phyloP scores from a whole-genome alignment of 208 protist species.

The Acanthamoeba castellanii region DNA sequence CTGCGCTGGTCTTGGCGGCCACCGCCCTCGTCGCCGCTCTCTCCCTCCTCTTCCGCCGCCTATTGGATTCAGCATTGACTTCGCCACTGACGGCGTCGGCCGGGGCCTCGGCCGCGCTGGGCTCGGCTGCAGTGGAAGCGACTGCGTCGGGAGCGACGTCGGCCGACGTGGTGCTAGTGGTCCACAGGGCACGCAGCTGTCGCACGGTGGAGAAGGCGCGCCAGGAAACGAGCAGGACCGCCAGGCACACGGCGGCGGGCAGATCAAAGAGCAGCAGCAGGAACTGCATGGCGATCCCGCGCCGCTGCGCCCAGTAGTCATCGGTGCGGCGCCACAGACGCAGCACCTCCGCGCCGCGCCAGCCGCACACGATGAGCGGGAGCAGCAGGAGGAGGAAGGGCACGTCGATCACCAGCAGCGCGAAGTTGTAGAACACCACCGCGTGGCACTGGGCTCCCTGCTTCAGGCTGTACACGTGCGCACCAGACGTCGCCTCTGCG shows the following conservation, averaged over 20 bases:
- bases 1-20: background rate
- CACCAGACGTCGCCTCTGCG: background rate
- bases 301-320: constrained; percentile 21
- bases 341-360: background rate
- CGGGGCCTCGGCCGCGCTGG: background rate
- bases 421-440: constrained; percentile 33
- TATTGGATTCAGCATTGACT: background rate
- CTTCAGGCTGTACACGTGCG: background rate
- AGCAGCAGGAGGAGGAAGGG: constrained; percentile 25
- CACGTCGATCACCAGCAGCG: constrained; percentile 34
- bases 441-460: background rate
- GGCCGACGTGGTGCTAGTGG: background rate
- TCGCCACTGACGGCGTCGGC: background rate
- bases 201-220: background rate
- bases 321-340: background rate
- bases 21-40: background rate
- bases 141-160: background rate
- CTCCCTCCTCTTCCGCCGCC: background rate
- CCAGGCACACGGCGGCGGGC: background rate
- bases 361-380: background rate
- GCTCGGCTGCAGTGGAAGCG: too few relatives aligned
- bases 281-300: background rate
- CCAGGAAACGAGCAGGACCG: constrained; percentile 6
- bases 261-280: constrained; percentile 20
- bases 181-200: background rate